Conservation (phyloP, 495 filamentous ascomycete genomes). For the Lepraria neglecta region DNA sequence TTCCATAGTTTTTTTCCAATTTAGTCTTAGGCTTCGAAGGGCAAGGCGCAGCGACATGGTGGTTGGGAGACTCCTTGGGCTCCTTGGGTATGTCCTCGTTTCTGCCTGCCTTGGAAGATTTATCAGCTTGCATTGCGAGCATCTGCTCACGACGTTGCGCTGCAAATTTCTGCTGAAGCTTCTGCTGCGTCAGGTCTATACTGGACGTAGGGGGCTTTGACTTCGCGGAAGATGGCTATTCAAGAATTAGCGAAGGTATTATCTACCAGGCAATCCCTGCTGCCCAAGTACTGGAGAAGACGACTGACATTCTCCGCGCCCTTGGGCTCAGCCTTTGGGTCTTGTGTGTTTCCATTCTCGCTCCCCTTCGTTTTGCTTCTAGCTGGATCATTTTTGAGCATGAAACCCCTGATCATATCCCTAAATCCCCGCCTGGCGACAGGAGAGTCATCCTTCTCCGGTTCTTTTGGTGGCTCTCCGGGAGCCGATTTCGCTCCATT, state of each 20-base stretch:
- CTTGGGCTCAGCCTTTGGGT: background rate
- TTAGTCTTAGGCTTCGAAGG: too few relatives aligned
- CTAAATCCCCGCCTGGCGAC: background rate
- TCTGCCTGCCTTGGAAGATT: background rate
- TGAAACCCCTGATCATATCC: constrained; percentile 12
- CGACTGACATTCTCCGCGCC: background rate
- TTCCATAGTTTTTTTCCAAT: too few relatives aligned
- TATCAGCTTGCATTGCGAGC: background rate
- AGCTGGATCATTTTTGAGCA: background rate
- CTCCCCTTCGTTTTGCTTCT: background rate
- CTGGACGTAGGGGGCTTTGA: background rate
- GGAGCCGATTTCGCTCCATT: background rate
- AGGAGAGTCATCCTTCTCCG: background rate
- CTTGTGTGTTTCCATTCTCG: background rate
- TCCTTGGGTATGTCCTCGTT: background rate
- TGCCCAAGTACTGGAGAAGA: background rate
- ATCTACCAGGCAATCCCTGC: background rate
- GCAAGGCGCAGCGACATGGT: background rate
- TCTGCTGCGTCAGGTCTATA: constrained; percentile 1
- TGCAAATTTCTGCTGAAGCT: constrained; percentile 18
- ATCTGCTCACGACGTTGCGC: constrained; percentile 16
- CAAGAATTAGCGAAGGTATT: constrained; percentile 1
- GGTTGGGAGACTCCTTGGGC: background rate
- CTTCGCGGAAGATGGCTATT: background rate
- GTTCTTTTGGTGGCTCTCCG: background rate